These are phyloP conservation scores for Cucurbita moschata DNA, from an alignment of 306 rosid species.

Conservation along the genomic window DNA sequence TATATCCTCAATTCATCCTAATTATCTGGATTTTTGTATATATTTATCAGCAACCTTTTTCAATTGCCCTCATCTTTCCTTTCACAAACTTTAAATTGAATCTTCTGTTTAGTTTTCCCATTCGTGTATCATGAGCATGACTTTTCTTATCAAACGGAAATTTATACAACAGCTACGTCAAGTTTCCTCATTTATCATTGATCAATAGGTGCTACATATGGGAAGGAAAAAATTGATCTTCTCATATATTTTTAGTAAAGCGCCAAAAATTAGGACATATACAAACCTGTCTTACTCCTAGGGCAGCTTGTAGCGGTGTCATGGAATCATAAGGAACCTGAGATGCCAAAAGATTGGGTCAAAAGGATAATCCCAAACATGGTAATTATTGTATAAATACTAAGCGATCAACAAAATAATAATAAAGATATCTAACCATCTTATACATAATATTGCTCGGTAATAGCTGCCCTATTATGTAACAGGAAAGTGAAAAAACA, in stretches of 20 bases:
- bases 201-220: neutral
- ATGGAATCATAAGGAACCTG: slow-evolving; percentile 92
- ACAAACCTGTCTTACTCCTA: slow-evolving; percentile 98
- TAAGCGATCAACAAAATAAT: neutral
- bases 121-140: neutral
- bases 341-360: slow-evolving; percentile 14
- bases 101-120: neutral
- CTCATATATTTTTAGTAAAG: neutral
- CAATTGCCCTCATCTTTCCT: neutral
- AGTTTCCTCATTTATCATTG: neutral
- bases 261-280: neutral
- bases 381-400: neutral
- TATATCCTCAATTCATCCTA: neutral
- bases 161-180: neutral
- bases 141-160: neutral
- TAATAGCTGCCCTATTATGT: neutral
- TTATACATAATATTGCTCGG: neutral
- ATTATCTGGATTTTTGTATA: neutral
- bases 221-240: neutral
- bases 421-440: neutral
- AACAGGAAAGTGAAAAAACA: neutral
- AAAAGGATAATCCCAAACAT: neutral
- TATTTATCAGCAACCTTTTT: neutral
- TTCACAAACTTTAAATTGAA: neutral
- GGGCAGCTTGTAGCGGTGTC: slow-evolving; percentile 99